Evolutionary conservation across 1,139 yeast species (phyloP), one percentile per base, ranked within the genome.

Genomic region (Trichomonascaceae sp.): DNA sequence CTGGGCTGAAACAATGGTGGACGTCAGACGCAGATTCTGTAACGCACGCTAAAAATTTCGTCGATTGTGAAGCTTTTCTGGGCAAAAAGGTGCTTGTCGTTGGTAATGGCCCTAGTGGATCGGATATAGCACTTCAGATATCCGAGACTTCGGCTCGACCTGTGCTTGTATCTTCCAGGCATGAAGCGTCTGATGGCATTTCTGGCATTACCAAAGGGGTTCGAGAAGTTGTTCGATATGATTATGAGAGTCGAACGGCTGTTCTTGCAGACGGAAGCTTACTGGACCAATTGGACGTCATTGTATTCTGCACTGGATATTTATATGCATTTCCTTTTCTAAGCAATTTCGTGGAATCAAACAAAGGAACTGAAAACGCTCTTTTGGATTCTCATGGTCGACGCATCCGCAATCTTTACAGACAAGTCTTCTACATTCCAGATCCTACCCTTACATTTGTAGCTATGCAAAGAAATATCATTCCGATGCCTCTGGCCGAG

Each of bases 221-320:
- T 9, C 52, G 47, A 3, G 59, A 50, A 43, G 57, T 55, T 30
- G 55, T 41, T 2, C 45, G 43, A 41, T 58, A 54, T 32, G 54
- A 54, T n/a, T 49, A 51, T n/a, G 36, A 20, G 8, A 24, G 51
- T 12, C 36, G 57, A 36, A 43, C 55, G 2, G 54, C 54, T 8
- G 45, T 45, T 4, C 53, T 61, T 27, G 53, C 49, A n/a, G 64
- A 62, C 44, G 64, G 63, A 3, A 47, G 50, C 6, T 43, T 18
- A 12, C 47, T 61, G 17, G 62, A 63, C 1, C 68, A 72, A 49
- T 73, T 83, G 46, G 86, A 81, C 55, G 63, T 60, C 17, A 66
- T 84, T n/a, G 65, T 85, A 3, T 84, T 79, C 65, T 85, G 87
- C 41, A 84, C 90, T 1, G 89, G 89, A 0, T 84, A 80, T 64